Evolutionary conservation across 371 early-diverging fungal species (phyloP).

Genomic region (Apophysomyces trapeziformis): DNA sequence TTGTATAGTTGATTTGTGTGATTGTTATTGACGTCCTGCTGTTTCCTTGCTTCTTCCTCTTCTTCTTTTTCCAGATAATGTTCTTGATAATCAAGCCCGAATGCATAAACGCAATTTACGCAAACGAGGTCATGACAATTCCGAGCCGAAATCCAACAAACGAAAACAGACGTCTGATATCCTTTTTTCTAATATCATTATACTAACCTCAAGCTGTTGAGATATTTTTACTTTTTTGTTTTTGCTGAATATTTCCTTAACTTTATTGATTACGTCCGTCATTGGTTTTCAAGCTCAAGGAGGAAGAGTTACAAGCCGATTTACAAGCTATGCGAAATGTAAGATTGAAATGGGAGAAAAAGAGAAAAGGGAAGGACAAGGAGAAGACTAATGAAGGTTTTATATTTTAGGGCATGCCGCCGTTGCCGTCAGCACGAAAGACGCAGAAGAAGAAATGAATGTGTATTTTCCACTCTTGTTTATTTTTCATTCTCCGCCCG

Average conservation of each 20-base stretch:
- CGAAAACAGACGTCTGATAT: conserved; percentile 50
- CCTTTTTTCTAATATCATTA: conserved; percentile 30
- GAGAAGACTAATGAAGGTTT: background rate
- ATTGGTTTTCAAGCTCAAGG: conserved; percentile 43
- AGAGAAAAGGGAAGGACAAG: too few species aligned
- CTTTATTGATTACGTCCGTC: conserved; percentile 39
- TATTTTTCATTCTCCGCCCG: background rate
- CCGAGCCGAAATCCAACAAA: conserved; percentile 45
- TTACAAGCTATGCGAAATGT: conserved; percentile 45
- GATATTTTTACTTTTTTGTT: too few species aligned
- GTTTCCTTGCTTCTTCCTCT: background rate
- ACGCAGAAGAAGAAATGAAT: conserved; percentile 9
- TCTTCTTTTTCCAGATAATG: conserved; percentile 47
- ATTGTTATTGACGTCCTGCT: too few species aligned
- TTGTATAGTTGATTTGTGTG: too few species aligned
- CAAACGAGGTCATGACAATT: conserved; percentile 42
- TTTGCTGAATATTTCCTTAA: conserved; percentile 29
- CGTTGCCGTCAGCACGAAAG: conserved; percentile 5
- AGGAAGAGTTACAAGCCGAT: conserved; percentile 44
- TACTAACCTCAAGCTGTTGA: too few species aligned
- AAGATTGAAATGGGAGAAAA: conserved; percentile 11
- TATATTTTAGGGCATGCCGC: background rate
- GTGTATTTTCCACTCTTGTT: background rate
- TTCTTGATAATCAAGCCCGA: conserved; percentile 42
- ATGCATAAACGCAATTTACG: conserved; percentile 46